Percentiles rank a stretch among this genome's conserved stretches.
Conservation (phyloP, 805 yeast genomes). For the Metschnikowia drakensbergensis region DNA sequence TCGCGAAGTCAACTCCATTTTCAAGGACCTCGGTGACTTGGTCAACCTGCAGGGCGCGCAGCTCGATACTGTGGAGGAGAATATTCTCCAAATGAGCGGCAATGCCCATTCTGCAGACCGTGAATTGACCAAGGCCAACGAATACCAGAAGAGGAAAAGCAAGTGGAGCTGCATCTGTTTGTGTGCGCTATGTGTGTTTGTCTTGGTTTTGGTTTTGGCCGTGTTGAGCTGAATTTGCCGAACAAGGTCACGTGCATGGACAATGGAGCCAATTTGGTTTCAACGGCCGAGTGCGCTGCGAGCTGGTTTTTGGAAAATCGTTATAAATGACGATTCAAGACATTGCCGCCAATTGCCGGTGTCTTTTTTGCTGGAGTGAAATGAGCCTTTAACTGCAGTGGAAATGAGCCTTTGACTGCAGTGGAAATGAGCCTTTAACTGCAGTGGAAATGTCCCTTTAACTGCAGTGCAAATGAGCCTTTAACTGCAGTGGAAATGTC, state of each 20-base stretch:
- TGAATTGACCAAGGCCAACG: slow-evolving; percentile 71
- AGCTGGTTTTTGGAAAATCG: no score
- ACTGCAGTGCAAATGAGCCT: no score
- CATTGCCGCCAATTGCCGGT: no score
- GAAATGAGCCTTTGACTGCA: no score
- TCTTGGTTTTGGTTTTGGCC: slow-evolving; percentile 56
- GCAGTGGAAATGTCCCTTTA: no score
- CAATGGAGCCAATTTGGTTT: no score
- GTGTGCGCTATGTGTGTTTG: slow-evolving; percentile 53
- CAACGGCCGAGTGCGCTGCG: no score
- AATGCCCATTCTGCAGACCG: slow-evolving; percentile 68
- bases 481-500: no score
- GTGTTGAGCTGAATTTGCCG: slow-evolving; percentile 36
- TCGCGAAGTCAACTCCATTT: slow-evolving; percentile 79
- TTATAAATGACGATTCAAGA: no score
- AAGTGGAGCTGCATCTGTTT: slow-evolving; percentile 72
- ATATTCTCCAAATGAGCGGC: slow-evolving; percentile 57
- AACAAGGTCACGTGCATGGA: not conserved
- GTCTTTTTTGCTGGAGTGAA: no score
- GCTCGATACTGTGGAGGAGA: slow-evolving; percentile 79
- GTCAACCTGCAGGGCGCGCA: slow-evolving; percentile 84
- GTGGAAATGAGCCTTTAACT: no score
- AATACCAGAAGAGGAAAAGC: slow-evolving; percentile 63
- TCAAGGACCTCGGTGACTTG: slow-evolving; percentile 71
- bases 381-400: no score